These are phyloP conservation scores for Ilyonectria mors-panacis DNA, from an alignment of 2,329 filamentous ascomycete species.

Conservation along the genomic window DNA sequence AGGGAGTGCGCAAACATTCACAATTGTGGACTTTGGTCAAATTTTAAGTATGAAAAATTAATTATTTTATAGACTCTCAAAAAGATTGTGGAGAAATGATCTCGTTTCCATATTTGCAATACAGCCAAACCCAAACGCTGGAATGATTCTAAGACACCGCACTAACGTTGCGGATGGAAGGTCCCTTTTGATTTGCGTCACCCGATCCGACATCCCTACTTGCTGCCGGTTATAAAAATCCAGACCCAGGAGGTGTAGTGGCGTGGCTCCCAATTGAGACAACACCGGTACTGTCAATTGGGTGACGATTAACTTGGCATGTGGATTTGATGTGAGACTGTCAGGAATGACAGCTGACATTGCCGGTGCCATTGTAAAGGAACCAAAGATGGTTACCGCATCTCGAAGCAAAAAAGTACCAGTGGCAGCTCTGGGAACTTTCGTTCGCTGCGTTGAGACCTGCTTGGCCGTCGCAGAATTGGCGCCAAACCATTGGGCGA, in stretches of 20 bases:
- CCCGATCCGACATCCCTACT: constrained; percentile 33
- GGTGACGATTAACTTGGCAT: constrained; percentile 46
- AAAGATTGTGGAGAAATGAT: constrained; percentile 32
- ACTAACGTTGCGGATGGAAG: constrained; percentile 47
- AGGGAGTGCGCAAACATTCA: background rate
- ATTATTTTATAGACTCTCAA: constrained; percentile 19
- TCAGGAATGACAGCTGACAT: constrained; percentile 48
- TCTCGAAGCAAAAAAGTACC: constrained; percentile 49
- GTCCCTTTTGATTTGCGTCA: constrained; percentile 42
- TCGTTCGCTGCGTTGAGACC: constrained; percentile 25
- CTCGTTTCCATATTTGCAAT: constrained; percentile 47
- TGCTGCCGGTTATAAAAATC: constrained; percentile 40
- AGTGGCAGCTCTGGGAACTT: constrained; percentile 43
- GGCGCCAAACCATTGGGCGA: constrained; percentile 49
- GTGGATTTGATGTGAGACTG: constrained; percentile 39
- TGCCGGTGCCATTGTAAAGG: constrained; percentile 49
- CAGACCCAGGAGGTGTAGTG: constrained; percentile 48
- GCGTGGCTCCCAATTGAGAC: constrained; percentile 51
- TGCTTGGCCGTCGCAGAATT: constrained; percentile 5
- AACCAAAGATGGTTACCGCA: constrained; percentile 52
- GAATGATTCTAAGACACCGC: constrained; percentile 49
- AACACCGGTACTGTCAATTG: constrained; percentile 50
- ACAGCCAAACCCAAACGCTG: constrained; percentile 51
- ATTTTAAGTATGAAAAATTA: background rate
- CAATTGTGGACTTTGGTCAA: background rate